These are phyloP conservation scores for Claviceps quebecensis DNA, from an alignment of 2,329 filamentous ascomycete species.

Conservation along the genomic window DNA sequence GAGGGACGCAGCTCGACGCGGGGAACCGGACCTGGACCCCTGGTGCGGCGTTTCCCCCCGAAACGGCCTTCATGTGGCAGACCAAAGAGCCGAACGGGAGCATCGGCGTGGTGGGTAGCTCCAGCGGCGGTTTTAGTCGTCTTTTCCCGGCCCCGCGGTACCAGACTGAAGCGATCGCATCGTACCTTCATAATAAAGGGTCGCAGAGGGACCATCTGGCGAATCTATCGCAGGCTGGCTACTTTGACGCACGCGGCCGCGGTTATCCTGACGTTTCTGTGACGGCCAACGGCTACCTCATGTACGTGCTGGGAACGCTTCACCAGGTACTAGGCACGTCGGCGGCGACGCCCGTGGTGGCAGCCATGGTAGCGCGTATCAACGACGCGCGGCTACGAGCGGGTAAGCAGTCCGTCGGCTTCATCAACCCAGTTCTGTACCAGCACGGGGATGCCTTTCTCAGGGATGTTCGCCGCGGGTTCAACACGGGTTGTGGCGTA, in stretches of 20 bases:
- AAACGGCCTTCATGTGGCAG: constrained; percentile 7
- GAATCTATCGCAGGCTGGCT: constrained; percentile 18
- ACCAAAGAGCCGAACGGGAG: constrained; percentile 16
- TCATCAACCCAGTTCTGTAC: constrained; percentile 49
- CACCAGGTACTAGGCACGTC: constrained; percentile 21
- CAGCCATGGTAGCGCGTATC: constrained; percentile 46
- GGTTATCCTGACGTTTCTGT: constrained; percentile 49
- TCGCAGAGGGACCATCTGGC: constrained; percentile 13
- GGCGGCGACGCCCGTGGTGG: constrained; percentile 48
- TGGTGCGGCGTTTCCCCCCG: not conserved
- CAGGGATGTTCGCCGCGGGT: constrained; percentile 14
- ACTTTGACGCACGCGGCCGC: constrained; percentile 33
- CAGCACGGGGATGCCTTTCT: constrained; percentile 16
- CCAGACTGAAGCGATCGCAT: constrained; percentile 30
- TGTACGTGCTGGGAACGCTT: constrained; percentile 16
- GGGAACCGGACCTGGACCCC: constrained; percentile 6
- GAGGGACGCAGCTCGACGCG: constrained; percentile 31
- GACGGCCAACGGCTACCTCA: constrained; percentile 25
- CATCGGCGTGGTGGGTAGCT: constrained; percentile 35
- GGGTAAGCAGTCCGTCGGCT: constrained; percentile 39
- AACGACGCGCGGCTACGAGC: constrained; percentile 46
- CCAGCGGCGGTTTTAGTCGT: constrained; percentile 37
- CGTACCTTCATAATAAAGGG: constrained; percentile 27
- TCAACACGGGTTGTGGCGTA: constrained; percentile 3
- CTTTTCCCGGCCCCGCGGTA: constrained; percentile 28